Evolutionary conservation across 768 basidiomycete genomes (phyloP).

Genomic region (Gelatoporia subvermispora): DNA sequence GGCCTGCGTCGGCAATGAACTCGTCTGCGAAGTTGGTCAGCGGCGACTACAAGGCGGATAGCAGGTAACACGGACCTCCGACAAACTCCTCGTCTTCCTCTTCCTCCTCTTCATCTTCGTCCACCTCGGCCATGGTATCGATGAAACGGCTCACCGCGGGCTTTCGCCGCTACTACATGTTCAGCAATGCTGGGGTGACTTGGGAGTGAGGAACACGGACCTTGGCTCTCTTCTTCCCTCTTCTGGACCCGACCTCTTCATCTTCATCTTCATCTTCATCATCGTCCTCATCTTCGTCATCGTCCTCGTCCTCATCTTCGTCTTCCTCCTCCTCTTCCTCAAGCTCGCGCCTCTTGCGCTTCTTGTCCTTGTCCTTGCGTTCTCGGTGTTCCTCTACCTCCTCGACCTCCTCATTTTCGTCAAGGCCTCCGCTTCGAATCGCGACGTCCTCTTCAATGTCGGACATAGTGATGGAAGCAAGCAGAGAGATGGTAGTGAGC

Average conservation of each 20-base stretch:
- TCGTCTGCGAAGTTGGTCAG: constrained; percentile 39
- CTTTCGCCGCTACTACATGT: constrained; percentile 57
- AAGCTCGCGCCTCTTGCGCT: constrained; percentile 29
- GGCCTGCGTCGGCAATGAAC: constrained; percentile 60
- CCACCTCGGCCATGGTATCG: constrained; percentile 94
- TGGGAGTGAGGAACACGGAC: constrained; percentile 29
- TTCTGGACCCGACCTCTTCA: constrained; percentile 45
- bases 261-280: constrained; percentile 43
- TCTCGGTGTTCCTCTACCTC: constrained; percentile 27
- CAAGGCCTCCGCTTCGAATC: constrained; percentile 13
- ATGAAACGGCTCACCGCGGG: constrained; percentile 74
- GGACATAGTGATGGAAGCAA: constrained; percentile 8
- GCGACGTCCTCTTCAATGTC: constrained; percentile 24
- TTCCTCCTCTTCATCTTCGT: constrained; percentile 94
- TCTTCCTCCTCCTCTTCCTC: constrained; percentile 37
- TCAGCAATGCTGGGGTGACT: constrained; percentile 1
- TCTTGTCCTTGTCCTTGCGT: constrained; percentile 15
- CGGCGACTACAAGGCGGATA: background rate
- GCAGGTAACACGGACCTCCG: constrained; percentile 26
- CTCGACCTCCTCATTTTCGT: constrained; percentile 22
- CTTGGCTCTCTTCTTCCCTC: constrained; percentile 58
- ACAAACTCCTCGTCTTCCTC: constrained; percentile 81
- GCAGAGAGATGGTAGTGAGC: background rate
- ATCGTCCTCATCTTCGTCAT: constrained; percentile 35
- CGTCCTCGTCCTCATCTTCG: constrained; percentile 31